Evolutionary conservation across 495 filamentous ascomycete species (phyloP), one percentile per base, ranked within the genome.

Genomic region (Rusavskia elegans): DNA sequence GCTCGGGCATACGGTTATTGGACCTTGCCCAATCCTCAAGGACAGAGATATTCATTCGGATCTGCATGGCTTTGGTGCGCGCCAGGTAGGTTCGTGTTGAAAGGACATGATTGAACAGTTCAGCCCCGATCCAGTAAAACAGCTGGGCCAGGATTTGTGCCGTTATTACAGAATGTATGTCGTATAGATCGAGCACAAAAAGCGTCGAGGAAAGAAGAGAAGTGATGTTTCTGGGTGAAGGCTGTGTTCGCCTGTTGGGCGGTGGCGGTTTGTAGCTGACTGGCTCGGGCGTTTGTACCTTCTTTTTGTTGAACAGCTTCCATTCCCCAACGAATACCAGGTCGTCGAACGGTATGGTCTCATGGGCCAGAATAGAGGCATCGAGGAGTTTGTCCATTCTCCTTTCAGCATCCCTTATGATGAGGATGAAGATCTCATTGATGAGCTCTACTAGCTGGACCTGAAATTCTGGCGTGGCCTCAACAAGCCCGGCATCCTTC

Each of bases 361-460:
- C 92, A 64, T 97, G 93, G 57, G 97, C 90, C 45, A 99, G 75
- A 82, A 99, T 92, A 14, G 89, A 87, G 39, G 77, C 70, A 64
- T 96, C 92, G 46, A 99, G 66, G 27, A 93, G 84, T 65, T 95
- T 96, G 67, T 99, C 93, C 75, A 99, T 88, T 40, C 92, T 80
- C 55, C 92, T 76, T 67, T 99, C 93, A n/a, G 92, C 92, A 64
- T 99, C 92, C 57, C 92, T 74, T 54, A 96, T 94, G 56, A 99
- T 95, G n/a, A 97, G 75, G 55, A 97, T 92, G 63, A 96, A 99
- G 30, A 99, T 97, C 63, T 99, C 92, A 59, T 97, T 96, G 64
- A 97, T 87, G 32, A 97, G 72, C 66, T 99, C 92, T 5, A 89
- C 85, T 50, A 99, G 76, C 56, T 97, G 89, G 39, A 85, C 77